A percentile compares a stretch with the other conserved stretches of the same genome.
Evolutionary conservation across 306 rosid genomes (phyloP).

Genomic region (Ormosia emarginata): DNA sequence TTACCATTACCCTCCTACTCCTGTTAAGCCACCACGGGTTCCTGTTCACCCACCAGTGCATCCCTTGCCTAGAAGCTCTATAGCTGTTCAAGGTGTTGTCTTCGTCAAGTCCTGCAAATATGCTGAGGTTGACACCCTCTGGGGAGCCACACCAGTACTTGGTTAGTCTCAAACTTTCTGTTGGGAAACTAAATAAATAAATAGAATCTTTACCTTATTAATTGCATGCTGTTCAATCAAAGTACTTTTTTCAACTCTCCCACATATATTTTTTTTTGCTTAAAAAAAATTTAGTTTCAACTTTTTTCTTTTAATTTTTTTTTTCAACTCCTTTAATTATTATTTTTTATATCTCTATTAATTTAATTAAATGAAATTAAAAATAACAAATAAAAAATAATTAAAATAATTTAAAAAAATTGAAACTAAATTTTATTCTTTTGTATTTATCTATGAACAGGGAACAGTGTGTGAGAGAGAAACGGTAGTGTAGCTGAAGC

Average conservation of each 20-base stretch:
- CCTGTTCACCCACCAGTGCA: conserved; percentile 10
- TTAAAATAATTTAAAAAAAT: too few relatives aligned
- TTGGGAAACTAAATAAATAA: too few relatives aligned
- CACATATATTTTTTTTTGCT: not conserved
- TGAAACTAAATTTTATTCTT: too few relatives aligned
- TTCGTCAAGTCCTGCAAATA: conserved; percentile 75
- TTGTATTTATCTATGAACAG: too few relatives aligned
- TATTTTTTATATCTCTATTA: too few relatives aligned
- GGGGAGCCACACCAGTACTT: conserved; percentile 50
- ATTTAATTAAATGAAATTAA: too few relatives aligned
- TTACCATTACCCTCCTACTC: not conserved
- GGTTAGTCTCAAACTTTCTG: conserved; percentile 35
- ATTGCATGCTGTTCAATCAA: not conserved
- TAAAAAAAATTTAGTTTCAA: not conserved
- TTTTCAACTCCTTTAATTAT: too few relatives aligned
- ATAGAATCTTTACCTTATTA: too few relatives aligned
- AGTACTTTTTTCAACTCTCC: not conserved
- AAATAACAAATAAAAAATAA: too few relatives aligned
- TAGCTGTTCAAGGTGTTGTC: conserved; percentile 90
- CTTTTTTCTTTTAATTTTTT: not conserved
- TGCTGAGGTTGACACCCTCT: conserved; percentile 52
- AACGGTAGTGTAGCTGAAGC: not conserved
- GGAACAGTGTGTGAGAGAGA: too few relatives aligned
- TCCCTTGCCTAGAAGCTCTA: conserved; percentile 47
- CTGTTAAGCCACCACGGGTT: not conserved